These are phyloP conservation scores for Alternaria viburni DNA, from an alignment of 2,329 filamentous ascomycete species.

Conservation along the genomic window DNA sequence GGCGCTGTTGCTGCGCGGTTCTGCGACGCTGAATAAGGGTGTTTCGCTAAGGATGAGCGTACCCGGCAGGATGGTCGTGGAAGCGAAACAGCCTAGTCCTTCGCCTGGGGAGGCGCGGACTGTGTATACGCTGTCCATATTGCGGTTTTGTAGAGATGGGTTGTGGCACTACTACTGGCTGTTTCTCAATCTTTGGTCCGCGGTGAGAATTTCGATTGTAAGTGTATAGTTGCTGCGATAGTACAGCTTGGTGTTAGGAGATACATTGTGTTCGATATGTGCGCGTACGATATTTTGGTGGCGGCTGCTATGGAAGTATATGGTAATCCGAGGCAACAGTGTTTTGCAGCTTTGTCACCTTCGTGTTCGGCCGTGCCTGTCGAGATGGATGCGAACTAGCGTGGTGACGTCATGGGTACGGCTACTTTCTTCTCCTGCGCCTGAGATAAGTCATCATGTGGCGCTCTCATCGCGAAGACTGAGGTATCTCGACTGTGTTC, in stretches of 20 bases:
- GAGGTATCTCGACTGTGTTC: neutral
- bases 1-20: slow-evolving; percentile 26
- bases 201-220: neutral
- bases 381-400: neutral
- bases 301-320: neutral
- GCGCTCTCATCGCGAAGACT: neutral
- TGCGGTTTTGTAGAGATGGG: neutral
- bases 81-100: slow-evolving; percentile 49
- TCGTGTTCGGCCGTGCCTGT: neutral
- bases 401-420: neutral
- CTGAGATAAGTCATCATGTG: neutral
- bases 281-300: neutral
- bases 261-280: neutral
- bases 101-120: slow-evolving; percentile 36
- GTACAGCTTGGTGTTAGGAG: neutral
- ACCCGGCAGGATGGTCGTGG: slow-evolving; percentile 33
- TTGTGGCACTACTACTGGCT: neutral
- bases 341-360: slow-evolving; percentile 1
- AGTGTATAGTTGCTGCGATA: neutral
- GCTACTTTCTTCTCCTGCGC: neutral
- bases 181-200: neutral
- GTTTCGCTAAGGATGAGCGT: slow-evolving; percentile 46
- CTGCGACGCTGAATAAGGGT: slow-evolving; percentile 41
- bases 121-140: slow-evolving; percentile 20
- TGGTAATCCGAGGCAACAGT: neutral